Conservation (phyloP, 2,329 filamentous ascomycete species). For the Sclerotinia spermophila region DNA sequence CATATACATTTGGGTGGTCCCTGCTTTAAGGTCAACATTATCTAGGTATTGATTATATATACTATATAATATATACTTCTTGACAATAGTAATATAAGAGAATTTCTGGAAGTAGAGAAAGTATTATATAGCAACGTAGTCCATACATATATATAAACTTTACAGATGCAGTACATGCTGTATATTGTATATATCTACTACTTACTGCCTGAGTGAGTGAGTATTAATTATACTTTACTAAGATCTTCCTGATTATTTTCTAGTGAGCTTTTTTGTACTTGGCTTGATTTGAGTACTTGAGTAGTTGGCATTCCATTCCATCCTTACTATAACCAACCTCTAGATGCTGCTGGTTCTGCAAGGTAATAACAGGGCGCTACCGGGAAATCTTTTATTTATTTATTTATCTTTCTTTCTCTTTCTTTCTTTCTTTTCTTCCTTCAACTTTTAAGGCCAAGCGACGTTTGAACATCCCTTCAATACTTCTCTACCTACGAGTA, state of each 20-base stretch:
- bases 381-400: neutral
- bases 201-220: too few relatives aligned
- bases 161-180: too few relatives aligned
- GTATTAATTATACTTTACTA: neutral
- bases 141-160: too few relatives aligned
- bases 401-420: neutral
- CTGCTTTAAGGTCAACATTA: neutral
- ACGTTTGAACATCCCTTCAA: neutral
- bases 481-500: neutral
- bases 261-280: neutral
- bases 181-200: neutral
- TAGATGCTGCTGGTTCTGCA: neutral
- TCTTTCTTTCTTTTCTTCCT: neutral
- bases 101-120: neutral
- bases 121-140: neutral
- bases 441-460: neutral
- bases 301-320: too few relatives aligned
- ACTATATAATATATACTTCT: too few relatives aligned
- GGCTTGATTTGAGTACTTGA: too few relatives aligned
- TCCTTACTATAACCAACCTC: neutral
- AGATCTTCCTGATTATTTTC: constrained; percentile 5
- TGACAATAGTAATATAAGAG: neutral
- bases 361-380: neutral
- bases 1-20: neutral
- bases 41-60: neutral